Percentiles rank a stretch among this genome's conserved stretches.
These are phyloP conservation scores for Puccinia horiana DNA, from an alignment of 1,284 basidiomycete genomes.

Conservation along the genomic window DNA sequence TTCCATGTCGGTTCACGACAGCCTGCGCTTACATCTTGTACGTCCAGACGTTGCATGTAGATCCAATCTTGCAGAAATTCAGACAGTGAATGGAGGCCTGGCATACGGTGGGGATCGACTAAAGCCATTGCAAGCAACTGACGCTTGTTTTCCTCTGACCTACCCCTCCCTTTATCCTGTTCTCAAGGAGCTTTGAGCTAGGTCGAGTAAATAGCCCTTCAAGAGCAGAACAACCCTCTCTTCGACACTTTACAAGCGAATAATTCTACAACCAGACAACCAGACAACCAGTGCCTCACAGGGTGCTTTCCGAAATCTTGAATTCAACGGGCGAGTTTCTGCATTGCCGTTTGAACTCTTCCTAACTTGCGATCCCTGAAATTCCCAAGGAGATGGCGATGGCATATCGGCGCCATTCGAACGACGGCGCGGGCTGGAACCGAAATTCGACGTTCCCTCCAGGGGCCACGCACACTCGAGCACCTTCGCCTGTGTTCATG, in stretches of 20 bases:
- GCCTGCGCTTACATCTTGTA: background rate
- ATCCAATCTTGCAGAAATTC: background rate
- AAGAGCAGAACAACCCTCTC: background rate
- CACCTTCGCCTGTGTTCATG: background rate
- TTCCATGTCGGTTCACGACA: background rate
- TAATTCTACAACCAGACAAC: background rate
- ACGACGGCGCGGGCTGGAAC: slow-evolving; percentile 1
- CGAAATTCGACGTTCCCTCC: background rate
- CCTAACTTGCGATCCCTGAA: background rate
- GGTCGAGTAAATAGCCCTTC: background rate
- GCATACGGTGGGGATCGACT: background rate
- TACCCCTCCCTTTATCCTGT: background rate
- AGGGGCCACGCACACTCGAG: background rate
- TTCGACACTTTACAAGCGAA: background rate
- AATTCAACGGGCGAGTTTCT: background rate
- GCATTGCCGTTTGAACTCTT: background rate
- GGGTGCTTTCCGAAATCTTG: background rate
- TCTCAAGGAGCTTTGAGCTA: background rate
- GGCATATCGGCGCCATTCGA: slow-evolving; percentile 30
- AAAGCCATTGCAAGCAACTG: background rate
- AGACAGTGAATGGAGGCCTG: background rate
- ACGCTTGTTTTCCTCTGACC: background rate
- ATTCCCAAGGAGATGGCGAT: slow-evolving; percentile 6
- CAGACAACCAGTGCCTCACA: background rate
- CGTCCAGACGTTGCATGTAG: background rate